Conservation (phyloP, 306 rosid genomes). For the Geum urbanum region DNA sequence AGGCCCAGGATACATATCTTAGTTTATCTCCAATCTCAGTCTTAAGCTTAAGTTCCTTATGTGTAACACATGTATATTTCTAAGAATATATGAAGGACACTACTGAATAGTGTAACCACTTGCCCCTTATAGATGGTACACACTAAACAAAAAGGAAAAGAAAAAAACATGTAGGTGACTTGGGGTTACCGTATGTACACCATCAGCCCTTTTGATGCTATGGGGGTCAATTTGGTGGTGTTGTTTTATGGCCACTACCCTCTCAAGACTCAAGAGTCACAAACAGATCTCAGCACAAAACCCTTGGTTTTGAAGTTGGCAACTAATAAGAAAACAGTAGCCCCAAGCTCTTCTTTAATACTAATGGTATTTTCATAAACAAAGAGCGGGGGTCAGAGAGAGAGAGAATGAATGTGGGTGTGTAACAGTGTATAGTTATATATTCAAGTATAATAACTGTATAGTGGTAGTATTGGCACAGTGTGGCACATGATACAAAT, state of each 20-base stretch:
- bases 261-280: background rate
- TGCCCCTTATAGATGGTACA: background rate
- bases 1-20: background rate
- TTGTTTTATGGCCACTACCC: constrained; percentile 18
- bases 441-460: too few species aligned
- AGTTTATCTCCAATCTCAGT: constrained; percentile 3
- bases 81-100: background rate
- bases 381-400: background rate
- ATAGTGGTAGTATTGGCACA: background rate
- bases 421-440: too few species aligned
- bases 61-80: constrained; percentile 5
- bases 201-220: background rate
- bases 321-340: constrained; percentile 1
- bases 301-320: constrained; percentile 17
- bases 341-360: background rate
- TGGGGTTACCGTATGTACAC: background rate
- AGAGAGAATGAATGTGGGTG: background rate
- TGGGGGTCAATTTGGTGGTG: background rate
- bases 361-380: background rate
- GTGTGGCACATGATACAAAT: constrained; percentile 24
- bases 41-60: background rate
- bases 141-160: background rate
- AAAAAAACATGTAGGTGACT: background rate
- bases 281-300: constrained; percentile 1
- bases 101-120: constrained; percentile 1